Conservation (phyloP, 1,284 basidiomycete species). For the Tilletia horrida region DNA sequence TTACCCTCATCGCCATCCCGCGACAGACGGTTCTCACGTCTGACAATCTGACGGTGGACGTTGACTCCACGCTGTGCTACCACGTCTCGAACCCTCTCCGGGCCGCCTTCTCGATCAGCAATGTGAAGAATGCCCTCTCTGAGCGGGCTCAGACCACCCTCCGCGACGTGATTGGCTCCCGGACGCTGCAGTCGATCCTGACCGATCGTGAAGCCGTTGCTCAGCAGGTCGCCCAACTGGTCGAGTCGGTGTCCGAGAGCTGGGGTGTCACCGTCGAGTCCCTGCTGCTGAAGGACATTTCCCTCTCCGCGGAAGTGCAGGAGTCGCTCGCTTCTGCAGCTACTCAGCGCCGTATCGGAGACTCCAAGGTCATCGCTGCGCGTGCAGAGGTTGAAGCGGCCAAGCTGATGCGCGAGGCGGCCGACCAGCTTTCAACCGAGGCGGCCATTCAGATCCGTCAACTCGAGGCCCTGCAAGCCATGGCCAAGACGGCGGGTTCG, state of each 20-base stretch:
- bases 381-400: constrained; percentile 92
- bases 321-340: constrained; percentile 87
- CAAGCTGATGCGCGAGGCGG: constrained; percentile 79
- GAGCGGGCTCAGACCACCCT: constrained; percentile 95
- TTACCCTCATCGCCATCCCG: constrained; percentile 82
- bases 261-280: constrained; percentile 95
- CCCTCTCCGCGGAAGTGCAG: constrained; percentile 86
- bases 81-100: constrained; percentile 62
- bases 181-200: constrained; percentile 61
- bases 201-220: constrained; percentile 91
- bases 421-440: constrained; percentile 72
- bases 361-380: constrained; percentile 92
- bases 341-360: constrained; percentile 87
- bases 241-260: constrained; percentile 60
- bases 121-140: constrained; percentile 78
- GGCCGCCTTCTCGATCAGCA: constrained; percentile 82
- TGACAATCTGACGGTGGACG: constrained; percentile 83
- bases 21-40: constrained; percentile 66
- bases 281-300: constrained; percentile 78
- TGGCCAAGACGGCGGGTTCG: constrained; percentile 70
- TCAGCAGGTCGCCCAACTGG: constrained; percentile 90
- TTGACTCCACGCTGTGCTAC: constrained; percentile 86
- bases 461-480: constrained; percentile 76
- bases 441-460: constrained; percentile 97
- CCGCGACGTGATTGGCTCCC: constrained; percentile 87